Percentiles rank a stretch among this genome's conserved stretches.
Conservation (phyloP, 2,329 filamentous ascomycete genomes). For the Periconia sp. region DNA sequence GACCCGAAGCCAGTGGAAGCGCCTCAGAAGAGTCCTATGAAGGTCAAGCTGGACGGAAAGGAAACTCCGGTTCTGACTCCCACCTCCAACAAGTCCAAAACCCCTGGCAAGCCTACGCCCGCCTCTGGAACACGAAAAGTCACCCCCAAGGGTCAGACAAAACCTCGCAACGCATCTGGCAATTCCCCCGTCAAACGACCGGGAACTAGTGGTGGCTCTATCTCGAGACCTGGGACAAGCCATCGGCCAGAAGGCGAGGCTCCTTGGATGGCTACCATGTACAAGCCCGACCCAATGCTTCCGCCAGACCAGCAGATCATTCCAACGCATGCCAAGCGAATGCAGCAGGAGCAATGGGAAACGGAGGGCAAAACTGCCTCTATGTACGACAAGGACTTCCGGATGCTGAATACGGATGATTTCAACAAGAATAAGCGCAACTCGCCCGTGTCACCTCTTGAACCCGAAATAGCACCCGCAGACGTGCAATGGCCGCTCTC, state of each 20-base stretch:
- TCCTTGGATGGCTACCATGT: slow-evolving; percentile 92
- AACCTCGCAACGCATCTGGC: slow-evolving; percentile 35
- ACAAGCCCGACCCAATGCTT: slow-evolving; percentile 90
- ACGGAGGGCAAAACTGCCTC: slow-evolving; percentile 84
- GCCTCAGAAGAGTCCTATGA: slow-evolving; percentile 19
- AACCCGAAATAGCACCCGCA: slow-evolving; percentile 30
- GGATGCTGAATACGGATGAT: slow-evolving; percentile 72
- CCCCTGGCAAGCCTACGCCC: slow-evolving; percentile 40
- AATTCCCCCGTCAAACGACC: slow-evolving; percentile 57
- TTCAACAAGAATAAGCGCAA: slow-evolving; percentile 28
- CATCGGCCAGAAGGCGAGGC: slow-evolving; percentile 89
- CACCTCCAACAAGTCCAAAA: slow-evolving; percentile 40
- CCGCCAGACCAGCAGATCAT: slow-evolving; percentile 95
- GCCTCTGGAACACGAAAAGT: slow-evolving; percentile 37
- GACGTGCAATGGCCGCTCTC: slow-evolving; percentile 39
- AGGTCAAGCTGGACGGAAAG: slow-evolving; percentile 10
- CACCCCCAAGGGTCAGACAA: slow-evolving; percentile 30
- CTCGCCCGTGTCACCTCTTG: slow-evolving; percentile 34
- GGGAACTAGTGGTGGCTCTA: slow-evolving; percentile 62
- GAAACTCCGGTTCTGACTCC: slow-evolving; percentile 27
- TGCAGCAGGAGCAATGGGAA: slow-evolving; percentile 96
- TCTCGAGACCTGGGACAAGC: slow-evolving; percentile 58
- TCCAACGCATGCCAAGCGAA: slow-evolving; percentile 84
- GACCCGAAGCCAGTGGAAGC: slow-evolving; percentile 41
- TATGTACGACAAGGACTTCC: slow-evolving; percentile 84